Evolutionary conservation across 306 rosid species (phyloP).

Genomic region (Acacia melanoxylon): DNA sequence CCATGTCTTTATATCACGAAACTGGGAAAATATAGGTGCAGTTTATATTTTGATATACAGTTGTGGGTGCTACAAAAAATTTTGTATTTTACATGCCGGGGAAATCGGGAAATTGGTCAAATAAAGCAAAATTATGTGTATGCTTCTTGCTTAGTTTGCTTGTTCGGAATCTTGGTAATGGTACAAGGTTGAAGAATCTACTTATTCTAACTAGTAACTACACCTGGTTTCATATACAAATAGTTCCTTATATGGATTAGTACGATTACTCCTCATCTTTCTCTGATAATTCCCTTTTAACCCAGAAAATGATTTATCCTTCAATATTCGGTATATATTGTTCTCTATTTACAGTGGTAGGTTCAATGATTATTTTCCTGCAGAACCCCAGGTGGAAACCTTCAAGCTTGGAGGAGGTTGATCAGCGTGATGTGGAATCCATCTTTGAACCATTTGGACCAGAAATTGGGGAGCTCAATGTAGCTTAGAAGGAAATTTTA

Average conservation of each 20-base stretch:
- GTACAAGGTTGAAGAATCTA: neutral
- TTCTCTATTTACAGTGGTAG: conserved; percentile 6
- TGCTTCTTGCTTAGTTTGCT: neutral
- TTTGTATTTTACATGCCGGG: neutral
- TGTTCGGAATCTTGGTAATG: conserved; percentile 1
- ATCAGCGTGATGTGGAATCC: conserved; percentile 56
- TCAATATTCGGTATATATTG: conserved; percentile 5
- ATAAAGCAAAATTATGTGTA: neutral
- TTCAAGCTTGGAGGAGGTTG: conserved; percentile 69
- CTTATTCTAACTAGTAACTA: neutral
- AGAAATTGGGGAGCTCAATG: conserved; percentile 48
- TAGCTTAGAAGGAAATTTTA: conserved; percentile 25
- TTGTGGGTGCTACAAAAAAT: neutral
- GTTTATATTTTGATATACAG: conserved; percentile 18
- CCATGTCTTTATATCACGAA: conserved; percentile 1
- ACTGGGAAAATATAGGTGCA: neutral
- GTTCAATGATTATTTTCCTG: conserved; percentile 22
- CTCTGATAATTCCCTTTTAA: neutral
- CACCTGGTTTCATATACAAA: neutral
- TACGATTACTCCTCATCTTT: neutral
- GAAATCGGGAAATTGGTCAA: neutral
- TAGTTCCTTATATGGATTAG: neutral
- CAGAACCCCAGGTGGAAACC: conserved; percentile 97
- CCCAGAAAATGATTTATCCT: neutral
- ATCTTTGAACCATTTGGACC: conserved; percentile 63